Evolutionary conservation across 1,284 basidiomycete genomes (phyloP), one percentile per base, ranked within the genome.

Genomic region (Trametes versicolor): DNA sequence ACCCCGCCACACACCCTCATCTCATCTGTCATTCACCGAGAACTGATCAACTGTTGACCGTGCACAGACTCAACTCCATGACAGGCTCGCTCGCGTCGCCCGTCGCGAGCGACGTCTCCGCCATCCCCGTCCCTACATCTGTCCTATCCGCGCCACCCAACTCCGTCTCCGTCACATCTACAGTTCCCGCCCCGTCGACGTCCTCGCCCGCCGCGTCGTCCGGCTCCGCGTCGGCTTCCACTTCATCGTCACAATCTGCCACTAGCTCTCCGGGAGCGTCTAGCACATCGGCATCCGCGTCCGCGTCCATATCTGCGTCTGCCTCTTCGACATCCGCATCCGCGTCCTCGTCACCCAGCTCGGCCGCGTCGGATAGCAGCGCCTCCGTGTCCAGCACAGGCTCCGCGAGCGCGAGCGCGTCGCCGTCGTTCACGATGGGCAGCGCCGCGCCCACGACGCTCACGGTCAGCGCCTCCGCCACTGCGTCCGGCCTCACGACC

Each of bases 41-140:
- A 50, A 23, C 48, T 50, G 49, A 50, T 32, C 32, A 48, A 25
- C 29, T 43, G 23, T 67, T 41, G 23, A 50, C 39, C 21, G 2
- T 41, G 17, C 23, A 49, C 23, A 90, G 87, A 10, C 78, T 91
- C 32, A 74, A 79, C 43, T 79, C 80, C 43, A 90, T 91, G 89
- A 79, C 79, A 10, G 90, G 90, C 53, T 85, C 84, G 29, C 83
- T 87, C 71, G 68, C 77, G 13, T 77, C 79, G 6, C 82, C 86
- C 23, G 74, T 86, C 34, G 71, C 84, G 1, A 77, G 83, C 56
- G 82, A 84, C 45, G 86, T 83, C 59, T 78, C 84, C 4, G 66
- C 79, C 50, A 79, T 84, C 49, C 73, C 86, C 51, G 77, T 87
- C 1, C 81, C 88, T 1, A 71, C 83, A 23, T 76, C 79, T 4